Evolutionary conservation across 2,329 filamentous ascomycete genomes (phyloP).

Genomic region (Trichophyton benhamiae): DNA sequence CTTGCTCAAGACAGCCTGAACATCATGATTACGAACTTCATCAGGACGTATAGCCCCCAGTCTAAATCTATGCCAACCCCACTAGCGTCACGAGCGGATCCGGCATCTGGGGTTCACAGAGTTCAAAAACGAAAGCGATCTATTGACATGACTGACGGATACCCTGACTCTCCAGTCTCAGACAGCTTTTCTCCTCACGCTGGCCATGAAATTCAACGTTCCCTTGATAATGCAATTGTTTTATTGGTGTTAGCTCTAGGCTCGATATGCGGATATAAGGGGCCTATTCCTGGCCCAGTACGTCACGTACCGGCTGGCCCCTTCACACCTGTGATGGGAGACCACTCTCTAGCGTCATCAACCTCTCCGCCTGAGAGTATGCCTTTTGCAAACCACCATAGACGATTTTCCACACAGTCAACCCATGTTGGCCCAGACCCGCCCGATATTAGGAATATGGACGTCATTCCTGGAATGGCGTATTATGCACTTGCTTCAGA

Average conservation of each 20-base stretch:
- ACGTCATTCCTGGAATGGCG: conserved; percentile 75
- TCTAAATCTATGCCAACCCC: neutral
- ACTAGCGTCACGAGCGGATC: neutral
- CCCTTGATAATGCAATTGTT: conserved; percentile 68
- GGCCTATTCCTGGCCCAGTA: conserved; percentile 43
- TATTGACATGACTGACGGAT: conserved; percentile 7
- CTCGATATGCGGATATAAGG: conserved; percentile 55
- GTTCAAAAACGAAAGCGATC: conserved; percentile 14
- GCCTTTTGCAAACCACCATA: conserved; percentile 5
- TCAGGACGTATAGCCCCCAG: conserved; percentile 35
- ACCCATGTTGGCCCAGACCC: conserved; percentile 13
- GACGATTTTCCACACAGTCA: conserved; percentile 5
- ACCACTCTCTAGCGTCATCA: neutral
- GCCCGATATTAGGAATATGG: conserved; percentile 50
- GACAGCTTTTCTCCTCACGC: conserved; percentile 5
- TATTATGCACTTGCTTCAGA: conserved; percentile 81
- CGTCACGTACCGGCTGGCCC: conserved; percentile 21
- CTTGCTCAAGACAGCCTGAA: conserved; percentile 44
- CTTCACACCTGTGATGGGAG: conserved; percentile 4
- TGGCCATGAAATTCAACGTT: conserved; percentile 36
- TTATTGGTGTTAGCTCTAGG: conserved; percentile 75
- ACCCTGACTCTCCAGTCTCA: conserved; percentile 6
- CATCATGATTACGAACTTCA: conserved; percentile 41
- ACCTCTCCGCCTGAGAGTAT: conserved; percentile 3
- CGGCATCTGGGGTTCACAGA: conserved; percentile 7